Evolutionary conservation across 805 yeast genomes (phyloP), one percentile per base, ranked within the genome.

Genomic region (Starmerella bombicola): DNA sequence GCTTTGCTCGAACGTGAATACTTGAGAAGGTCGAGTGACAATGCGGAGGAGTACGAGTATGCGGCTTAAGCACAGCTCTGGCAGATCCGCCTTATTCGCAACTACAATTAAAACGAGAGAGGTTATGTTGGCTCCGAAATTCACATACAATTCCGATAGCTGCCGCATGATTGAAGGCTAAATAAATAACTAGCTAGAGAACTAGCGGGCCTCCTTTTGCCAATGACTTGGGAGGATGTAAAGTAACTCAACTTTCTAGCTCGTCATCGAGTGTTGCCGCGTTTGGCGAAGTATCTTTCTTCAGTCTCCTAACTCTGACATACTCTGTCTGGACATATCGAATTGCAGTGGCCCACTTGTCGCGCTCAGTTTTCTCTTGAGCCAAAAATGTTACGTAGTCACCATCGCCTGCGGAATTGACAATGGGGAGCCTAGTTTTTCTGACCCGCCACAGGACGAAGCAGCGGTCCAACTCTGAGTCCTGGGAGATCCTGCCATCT

Each of bases 401-500:
- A 67, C 1, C 94, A 91, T 1, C 77, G 69, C 2, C 73, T 70
- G 4, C 86, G 88, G 29, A 80, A 58, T 39, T 72, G 67, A 15
- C 69, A 64, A 4, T 70, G 70, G 58, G 35, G 34, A 40, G 25
- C 43, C 20, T 24, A 21, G 43, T 18, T 16, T 22, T 23, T 85
- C 88, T 59, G 2, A 33, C 8, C 7, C 77, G 73, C 95, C 95
- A 85, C 2, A 88, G 51, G 0, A 91, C 81, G 53, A 88, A 85
- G 47, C 91, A 75, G 37, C 94, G 65, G 21, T 73, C 61, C n/a
- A 67, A 51, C 49, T 82, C 91, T 35, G 77, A 80, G 52, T 88
- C 97, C 7, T 74, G 65, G 2, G 93, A 78, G 48, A 68, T 71
- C 84, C 93, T 80, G 0, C 95, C 95, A 59, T 85, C 93, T 1